Evolutionary conservation across 2,329 filamentous ascomycete genomes (phyloP).

Genomic region (Magnaporthiopsis incrustans): DNA sequence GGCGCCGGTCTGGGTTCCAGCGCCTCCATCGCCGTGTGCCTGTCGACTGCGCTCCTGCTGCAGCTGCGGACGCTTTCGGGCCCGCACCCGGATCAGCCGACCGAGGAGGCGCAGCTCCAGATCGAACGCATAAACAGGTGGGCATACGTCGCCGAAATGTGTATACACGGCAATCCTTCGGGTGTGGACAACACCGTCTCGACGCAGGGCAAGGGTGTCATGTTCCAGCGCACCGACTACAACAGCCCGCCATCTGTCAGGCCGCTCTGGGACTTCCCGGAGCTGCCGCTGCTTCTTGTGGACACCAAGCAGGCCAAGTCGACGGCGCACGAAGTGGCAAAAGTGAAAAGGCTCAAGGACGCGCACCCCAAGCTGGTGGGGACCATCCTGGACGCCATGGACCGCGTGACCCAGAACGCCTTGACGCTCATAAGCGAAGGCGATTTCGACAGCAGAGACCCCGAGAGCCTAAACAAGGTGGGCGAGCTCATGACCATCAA

Average conservation of each 20-base stretch:
- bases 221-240: slow-evolving; percentile 79
- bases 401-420: slow-evolving; percentile 56
- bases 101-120: slow-evolving; percentile 79
- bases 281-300: slow-evolving; percentile 81
- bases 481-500: slow-evolving; percentile 91
- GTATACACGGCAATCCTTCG: slow-evolving; percentile 93
- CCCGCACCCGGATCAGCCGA: slow-evolving; percentile 84
- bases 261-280: slow-evolving; percentile 79
- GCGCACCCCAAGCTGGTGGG: slow-evolving; percentile 70
- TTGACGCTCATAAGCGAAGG: slow-evolving; percentile 47
- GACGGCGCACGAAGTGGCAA: slow-evolving; percentile 76
- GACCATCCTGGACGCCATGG: slow-evolving; percentile 77
- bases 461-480: slow-evolving; percentile 56
- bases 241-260: slow-evolving; percentile 67
- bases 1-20: slow-evolving; percentile 87
- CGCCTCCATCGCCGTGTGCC: slow-evolving; percentile 86
- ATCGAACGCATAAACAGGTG: slow-evolving; percentile 94
- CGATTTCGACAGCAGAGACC: slow-evolving; percentile 57
- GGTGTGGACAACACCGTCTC: slow-evolving; percentile 96
- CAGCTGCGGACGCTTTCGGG: slow-evolving; percentile 84
- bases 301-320: slow-evolving; percentile 85
- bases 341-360: slow-evolving; percentile 66
- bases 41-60: slow-evolving; percentile 74
- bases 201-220: slow-evolving; percentile 85
- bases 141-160: slow-evolving; percentile 96